Conservation (phyloP, 257 asterid genomes). For the Nyctanthes arbortristis region DNA sequence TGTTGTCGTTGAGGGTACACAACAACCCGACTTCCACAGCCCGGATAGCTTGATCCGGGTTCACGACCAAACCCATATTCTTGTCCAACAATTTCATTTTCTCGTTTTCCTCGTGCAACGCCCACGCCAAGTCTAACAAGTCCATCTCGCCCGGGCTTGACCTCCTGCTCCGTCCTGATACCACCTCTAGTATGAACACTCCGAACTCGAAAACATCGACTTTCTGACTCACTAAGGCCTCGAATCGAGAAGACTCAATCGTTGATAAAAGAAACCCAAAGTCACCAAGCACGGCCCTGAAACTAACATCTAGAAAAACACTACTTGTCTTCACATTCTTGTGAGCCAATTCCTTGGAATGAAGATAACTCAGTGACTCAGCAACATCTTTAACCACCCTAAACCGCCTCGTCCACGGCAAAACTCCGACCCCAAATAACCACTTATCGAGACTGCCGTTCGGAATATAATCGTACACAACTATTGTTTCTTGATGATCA, state of each 20-base stretch:
- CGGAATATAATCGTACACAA: constrained; percentile 63
- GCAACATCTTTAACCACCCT: constrained; percentile 70
- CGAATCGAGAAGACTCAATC: constrained; percentile 61
- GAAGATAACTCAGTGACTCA: constrained; percentile 55
- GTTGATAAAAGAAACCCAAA: constrained; percentile 59
- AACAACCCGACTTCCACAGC: constrained; percentile 70
- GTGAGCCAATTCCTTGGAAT: constrained; percentile 67
- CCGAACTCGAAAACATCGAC: constrained; percentile 77
- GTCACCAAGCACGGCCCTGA: constrained; percentile 71
- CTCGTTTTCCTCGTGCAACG: constrained; percentile 56
- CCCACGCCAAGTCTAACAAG: constrained; percentile 69
- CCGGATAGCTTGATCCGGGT: constrained; percentile 66
- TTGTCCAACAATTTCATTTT: constrained; percentile 54
- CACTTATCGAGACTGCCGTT: constrained; percentile 77
- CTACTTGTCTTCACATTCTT: constrained; percentile 73
- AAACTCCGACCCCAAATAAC: constrained; percentile 65
- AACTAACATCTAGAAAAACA: constrained; percentile 68
- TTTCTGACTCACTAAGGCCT: constrained; percentile 56
- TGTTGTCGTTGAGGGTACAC: constrained; percentile 73
- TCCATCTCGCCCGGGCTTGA: constrained; percentile 46
- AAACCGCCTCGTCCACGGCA: constrained; percentile 72
- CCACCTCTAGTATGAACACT: constrained; percentile 45
- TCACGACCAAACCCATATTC: constrained; percentile 67
- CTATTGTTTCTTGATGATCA: constrained; percentile 50
- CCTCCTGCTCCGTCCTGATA: constrained; percentile 53